Percentiles rank a stretch among this genome's conserved stretches.
Evolutionary conservation across 1,284 basidiomycete species (phyloP).

Genomic region (Ceratorhiza oryzae-sativae): DNA sequence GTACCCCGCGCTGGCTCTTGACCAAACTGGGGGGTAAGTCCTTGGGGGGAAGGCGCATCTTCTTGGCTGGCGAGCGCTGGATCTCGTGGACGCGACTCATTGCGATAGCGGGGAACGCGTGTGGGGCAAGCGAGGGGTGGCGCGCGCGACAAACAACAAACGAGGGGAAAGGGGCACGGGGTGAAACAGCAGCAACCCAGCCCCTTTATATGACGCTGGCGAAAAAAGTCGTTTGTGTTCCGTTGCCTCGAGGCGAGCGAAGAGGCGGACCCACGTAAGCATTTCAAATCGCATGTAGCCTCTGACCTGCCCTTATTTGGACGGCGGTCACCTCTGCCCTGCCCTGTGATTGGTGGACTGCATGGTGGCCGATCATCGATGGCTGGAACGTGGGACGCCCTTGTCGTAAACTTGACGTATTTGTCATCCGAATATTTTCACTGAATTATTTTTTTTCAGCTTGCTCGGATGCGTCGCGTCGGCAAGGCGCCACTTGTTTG

Average conservation of each 20-base stretch:
- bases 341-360: background rate
- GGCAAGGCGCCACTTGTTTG: background rate
- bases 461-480: background rate
- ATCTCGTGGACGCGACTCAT: constrained; percentile 31
- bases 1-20: constrained; percentile 1
- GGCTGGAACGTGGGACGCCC: constrained; percentile 16
- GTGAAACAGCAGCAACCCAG: background rate
- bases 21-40: background rate
- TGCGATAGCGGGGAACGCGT: background rate
- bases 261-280: constrained; percentile 17
- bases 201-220: constrained; percentile 6
- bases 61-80: constrained; percentile 20
- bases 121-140: background rate
- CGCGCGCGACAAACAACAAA: background rate
- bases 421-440: background rate
- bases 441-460: background rate
- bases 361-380: background rate
- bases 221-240: constrained; percentile 18
- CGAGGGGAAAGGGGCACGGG: background rate
- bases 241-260: constrained; percentile 31
- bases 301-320: background rate
- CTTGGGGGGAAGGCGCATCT: constrained; percentile 22
- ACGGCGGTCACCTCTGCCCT: constrained; percentile 7
- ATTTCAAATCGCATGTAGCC: background rate
- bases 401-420: constrained; percentile 5